These are phyloP conservation scores for Serendipita indica DNA, from an alignment of 768 basidiomycete species.

Conservation along the genomic window DNA sequence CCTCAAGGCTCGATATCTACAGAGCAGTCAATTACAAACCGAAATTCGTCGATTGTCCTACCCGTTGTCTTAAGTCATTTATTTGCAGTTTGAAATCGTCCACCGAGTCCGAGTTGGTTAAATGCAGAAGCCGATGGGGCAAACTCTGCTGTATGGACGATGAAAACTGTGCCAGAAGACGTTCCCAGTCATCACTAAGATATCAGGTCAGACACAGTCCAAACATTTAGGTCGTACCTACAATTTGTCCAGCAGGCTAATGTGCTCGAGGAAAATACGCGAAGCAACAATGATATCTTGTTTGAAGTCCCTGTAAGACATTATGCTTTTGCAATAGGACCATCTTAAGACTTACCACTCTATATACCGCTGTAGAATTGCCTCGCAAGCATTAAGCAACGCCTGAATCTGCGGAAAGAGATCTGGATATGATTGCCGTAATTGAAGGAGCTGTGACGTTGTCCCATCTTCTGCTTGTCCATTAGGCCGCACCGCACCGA, in stretches of 20 bases:
- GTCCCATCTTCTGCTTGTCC: slow-evolving; percentile 17
- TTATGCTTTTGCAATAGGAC: slow-evolving; percentile 10
- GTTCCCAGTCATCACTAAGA: slow-evolving; percentile 50
- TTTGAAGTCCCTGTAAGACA: slow-evolving; percentile 40
- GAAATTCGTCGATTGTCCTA: too few relatives aligned
- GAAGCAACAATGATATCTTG: slow-evolving; percentile 41
- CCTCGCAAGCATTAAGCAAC: slow-evolving; percentile 40
- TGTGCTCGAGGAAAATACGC: slow-evolving; percentile 51
- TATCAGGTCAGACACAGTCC: slow-evolving; percentile 15
- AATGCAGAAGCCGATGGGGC: too few relatives aligned
- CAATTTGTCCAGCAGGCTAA: slow-evolving; percentile 47
- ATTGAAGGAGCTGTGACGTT: slow-evolving; percentile 43
- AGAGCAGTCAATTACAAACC: too few relatives aligned
- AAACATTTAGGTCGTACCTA: slow-evolving; percentile 25
- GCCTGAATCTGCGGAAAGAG: slow-evolving; percentile 47
- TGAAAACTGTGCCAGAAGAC: slow-evolving; percentile 45
- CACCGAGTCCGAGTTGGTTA: too few relatives aligned
- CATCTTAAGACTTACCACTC: slow-evolving; percentile 45
- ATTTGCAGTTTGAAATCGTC: too few relatives aligned
- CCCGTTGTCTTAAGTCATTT: too few relatives aligned
- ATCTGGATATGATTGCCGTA: slow-evolving; percentile 47
- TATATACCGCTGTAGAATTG: slow-evolving; percentile 42
- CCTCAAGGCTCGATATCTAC: too few relatives aligned
- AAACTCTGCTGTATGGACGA: slow-evolving; percentile 46
- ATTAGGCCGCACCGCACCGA: neutral